Conservation (phyloP, 164 flowering plant species). For the Platanus orientalis region DNA sequence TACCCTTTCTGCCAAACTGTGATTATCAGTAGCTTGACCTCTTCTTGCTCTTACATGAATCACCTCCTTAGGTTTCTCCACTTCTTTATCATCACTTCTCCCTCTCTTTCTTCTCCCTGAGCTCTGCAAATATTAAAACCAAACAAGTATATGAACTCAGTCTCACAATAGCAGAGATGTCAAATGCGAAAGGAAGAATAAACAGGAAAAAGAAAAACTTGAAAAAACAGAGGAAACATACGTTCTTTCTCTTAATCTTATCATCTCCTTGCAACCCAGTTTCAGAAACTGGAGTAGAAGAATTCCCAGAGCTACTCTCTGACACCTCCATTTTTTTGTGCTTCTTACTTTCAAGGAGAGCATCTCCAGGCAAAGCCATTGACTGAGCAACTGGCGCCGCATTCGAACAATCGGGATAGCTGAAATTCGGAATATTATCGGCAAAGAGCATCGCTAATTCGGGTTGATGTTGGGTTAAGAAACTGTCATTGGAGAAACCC, state of each 20-base stretch:
- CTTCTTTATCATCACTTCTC: constrained; percentile 24
- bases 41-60: constrained; percentile 71
- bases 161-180: neutral
- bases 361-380: constrained; percentile 8
- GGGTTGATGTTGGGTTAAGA: constrained; percentile 23
- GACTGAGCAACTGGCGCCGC: constrained; percentile 17
- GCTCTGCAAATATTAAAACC: constrained; percentile 19
- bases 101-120: constrained; percentile 35
- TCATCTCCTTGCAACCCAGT: constrained; percentile 8
- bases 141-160: neutral
- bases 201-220: neutral
- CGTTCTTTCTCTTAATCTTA: constrained; percentile 20
- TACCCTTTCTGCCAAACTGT: constrained; percentile 76
- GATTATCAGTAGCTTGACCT: constrained; percentile 78
- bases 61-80: constrained; percentile 47
- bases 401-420: constrained; percentile 9
- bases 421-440: constrained; percentile 5
- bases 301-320: constrained; percentile 29
- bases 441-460: constrained; percentile 8
- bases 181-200: neutral
- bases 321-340: constrained; percentile 18
- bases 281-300: constrained; percentile 16
- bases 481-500: constrained; percentile 22
- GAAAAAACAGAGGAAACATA: constrained; percentile 3
- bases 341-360: constrained; percentile 20